Base-by-base conservation (phyloP, 2,329 filamentous ascomycete genomes). In the Colletotrichum lupini region DNA sequence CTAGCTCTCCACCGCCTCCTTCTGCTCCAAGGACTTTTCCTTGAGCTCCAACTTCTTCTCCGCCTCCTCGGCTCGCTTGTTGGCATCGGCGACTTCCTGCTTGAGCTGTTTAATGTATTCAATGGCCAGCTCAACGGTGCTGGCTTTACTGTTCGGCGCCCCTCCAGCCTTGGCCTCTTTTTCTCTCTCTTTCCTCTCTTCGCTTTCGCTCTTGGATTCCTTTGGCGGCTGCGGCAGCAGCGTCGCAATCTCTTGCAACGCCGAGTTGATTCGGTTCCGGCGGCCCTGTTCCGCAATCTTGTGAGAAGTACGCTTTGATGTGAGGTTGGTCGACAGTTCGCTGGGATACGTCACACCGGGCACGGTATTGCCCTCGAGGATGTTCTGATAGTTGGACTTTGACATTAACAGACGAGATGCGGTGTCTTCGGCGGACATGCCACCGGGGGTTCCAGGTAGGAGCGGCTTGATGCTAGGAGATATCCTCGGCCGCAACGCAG, bases 341-440 rank as follows among this genome's bases (percentile, higher is more conserved):
- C 94, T 95, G 0, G 96, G 95, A 77, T 98, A 98, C 1, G 93
- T 93, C 14, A 98, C 93, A 14, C 96, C 96, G 0, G 95, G 95
- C 1, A 98, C 91, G 68, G 93, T 92, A 63, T 95, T 98, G 61
- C 97, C 97, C 81, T 98, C 97, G 12, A 99, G 85, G 49, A 99
- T 97, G 78, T 98, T 97, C 79, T 98, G 96, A 79, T 99, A 99
- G 79, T 99, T 99, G 2, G 96, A 98, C 81, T 98, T 98, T 19
- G 94, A 95, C 46, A 95, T 94, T 32, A 99, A 88, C 57, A 98
- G 89, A 32, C 95, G 88, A n/a, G 90, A 92, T 0, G 90, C 88
- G 1, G 89, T 87, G 76, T 91, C 89, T 76, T 92, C 90, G 5
- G 86, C 86, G 1, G 88, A 86, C 69, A 87, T 83, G 3, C 87